Evolutionary conservation across 164 flowering plant genomes (phyloP).

Genomic region (Chimonanthus praecox): DNA sequence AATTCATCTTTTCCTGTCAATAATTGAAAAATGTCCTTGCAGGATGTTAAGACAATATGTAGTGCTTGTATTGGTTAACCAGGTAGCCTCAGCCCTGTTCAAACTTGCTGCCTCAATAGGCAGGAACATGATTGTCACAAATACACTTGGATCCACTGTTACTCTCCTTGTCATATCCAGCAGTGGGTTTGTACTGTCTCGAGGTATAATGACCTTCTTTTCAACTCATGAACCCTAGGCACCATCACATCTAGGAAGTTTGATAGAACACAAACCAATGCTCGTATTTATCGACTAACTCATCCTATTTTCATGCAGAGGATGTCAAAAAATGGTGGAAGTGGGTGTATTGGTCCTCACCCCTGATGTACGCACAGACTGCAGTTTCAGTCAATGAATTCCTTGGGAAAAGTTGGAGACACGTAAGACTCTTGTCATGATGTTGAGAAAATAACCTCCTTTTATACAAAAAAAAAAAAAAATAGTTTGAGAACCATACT

Average conservation of each 20-base stretch:
- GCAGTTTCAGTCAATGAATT: conserved; percentile 45
- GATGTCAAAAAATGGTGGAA: conserved; percentile 49
- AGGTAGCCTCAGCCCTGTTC: conserved; percentile 51
- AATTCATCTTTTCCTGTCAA: background rate
- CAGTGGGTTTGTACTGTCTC: conserved; percentile 44
- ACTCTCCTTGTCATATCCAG: conserved; percentile 29
- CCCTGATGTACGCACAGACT: conserved; percentile 48
- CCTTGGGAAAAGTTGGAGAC: conserved; percentile 37
- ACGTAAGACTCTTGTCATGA: conserved; percentile 20
- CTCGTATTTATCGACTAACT: background rate
- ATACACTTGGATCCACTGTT: conserved; percentile 42
- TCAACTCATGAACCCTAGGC: background rate
- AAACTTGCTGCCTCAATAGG: conserved; percentile 39
- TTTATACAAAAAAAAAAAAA: too few relatives aligned
- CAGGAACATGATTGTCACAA: conserved; percentile 44
- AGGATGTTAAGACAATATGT: conserved; percentile 50
- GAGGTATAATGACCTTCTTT: conserved; percentile 26
- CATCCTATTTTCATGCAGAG: conserved; percentile 26
- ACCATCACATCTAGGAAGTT: background rate
- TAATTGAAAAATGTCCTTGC: conserved; percentile 9
- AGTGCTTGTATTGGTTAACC: conserved; percentile 33
- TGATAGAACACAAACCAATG: background rate
- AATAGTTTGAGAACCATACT: too few relatives aligned
- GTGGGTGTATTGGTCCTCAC: conserved; percentile 61
- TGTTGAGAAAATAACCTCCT: background rate